Percentiles rank a stretch among this genome's conserved stretches.
These are phyloP conservation scores for Fusarium phyllophilum DNA, from an alignment of 2,329 filamentous ascomycete species.

Conservation along the genomic window DNA sequence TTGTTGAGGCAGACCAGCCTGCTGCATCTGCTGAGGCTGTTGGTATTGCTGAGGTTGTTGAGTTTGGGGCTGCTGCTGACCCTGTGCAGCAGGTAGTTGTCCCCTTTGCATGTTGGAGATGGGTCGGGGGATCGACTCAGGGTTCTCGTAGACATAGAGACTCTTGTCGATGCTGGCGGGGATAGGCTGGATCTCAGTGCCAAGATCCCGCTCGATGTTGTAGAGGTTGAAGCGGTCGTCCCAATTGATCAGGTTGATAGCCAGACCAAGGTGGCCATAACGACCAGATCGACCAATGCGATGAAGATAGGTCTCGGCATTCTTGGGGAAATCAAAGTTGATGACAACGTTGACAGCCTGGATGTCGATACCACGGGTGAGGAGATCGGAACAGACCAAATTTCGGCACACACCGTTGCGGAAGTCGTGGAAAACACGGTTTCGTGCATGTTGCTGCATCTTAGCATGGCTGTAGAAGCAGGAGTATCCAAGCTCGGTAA, in stretches of 20 bases:
- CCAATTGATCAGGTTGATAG: conserved; percentile 99
- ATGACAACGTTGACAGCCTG: conserved; percentile 99
- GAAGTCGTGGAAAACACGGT: conserved; percentile 99
- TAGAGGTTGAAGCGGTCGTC: conserved; percentile 99
- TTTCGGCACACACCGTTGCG: conserved; percentile 98
- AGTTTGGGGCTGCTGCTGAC: conserved; percentile 44
- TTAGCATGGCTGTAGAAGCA: conserved; percentile 99
- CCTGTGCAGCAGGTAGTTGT: conserved; percentile 44
- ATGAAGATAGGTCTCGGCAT: conserved; percentile 98
- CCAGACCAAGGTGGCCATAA: conserved; percentile 95
- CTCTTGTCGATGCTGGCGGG: conserved; percentile 95
- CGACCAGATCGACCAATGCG: conserved; percentile 97
- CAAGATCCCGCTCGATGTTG: conserved; percentile 96
- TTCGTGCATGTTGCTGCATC: conserved; percentile 96
- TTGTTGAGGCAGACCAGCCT: conserved; percentile 47
- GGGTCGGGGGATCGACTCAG: conserved; percentile 92
- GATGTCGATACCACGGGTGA: conserved; percentile 99
- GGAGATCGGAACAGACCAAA: conserved; percentile 94
- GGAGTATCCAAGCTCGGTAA: conserved; percentile 97
- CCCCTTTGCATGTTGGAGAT: conserved; percentile 60
- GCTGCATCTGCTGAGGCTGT: conserved; percentile 45
- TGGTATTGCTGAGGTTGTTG: conserved; percentile 45
- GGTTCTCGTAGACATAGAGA: conserved; percentile 97
- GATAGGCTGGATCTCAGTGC: conserved; percentile 98
- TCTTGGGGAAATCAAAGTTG: conserved; percentile 99